phyloP scores from a whole-genome alignment of 1,139 yeast genomes.

The Torulaspora pretoriensis region DNA sequence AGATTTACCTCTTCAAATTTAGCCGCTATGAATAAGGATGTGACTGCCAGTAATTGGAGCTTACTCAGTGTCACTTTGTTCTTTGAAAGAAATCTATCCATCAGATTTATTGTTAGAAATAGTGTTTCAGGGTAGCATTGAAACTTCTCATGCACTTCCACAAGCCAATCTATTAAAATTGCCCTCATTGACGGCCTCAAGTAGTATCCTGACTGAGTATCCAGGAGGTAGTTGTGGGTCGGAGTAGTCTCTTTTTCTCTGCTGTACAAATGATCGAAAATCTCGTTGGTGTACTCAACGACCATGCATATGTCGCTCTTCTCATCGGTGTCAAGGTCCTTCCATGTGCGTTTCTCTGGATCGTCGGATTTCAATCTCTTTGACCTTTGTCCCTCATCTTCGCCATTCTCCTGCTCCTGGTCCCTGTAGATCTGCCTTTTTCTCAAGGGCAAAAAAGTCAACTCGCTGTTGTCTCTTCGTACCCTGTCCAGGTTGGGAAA shows the following conservation, averaged over 20 bases:
- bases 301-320: slow-evolving; percentile 86
- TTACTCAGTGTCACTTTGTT: slow-evolving; percentile 76
- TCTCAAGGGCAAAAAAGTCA: slow-evolving; percentile 9
- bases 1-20: slow-evolving; percentile 93
- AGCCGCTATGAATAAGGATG: slow-evolving; percentile 86
- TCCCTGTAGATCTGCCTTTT: slow-evolving; percentile 22
- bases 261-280: slow-evolving; percentile 69
- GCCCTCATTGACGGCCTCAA: slow-evolving; percentile 83
- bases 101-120: slow-evolving; percentile 76
- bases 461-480: slow-evolving; percentile 21
- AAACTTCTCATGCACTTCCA: slow-evolving; percentile 84
- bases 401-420: slow-evolving; percentile 10
- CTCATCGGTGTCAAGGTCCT: slow-evolving; percentile 80
- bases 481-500: slow-evolving; percentile 10
- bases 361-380: slow-evolving; percentile 23
- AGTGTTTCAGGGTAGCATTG: slow-evolving; percentile 84
- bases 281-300: slow-evolving; percentile 81
- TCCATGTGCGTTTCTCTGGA: slow-evolving; percentile 42
- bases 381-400: slow-evolving; percentile 5
- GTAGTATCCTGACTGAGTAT: slow-evolving; percentile 43
- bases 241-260: slow-evolving; percentile 73
- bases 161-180: slow-evolving; percentile 88
- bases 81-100: slow-evolving; percentile 83
- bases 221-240: slow-evolving; percentile 57
- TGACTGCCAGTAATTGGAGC: slow-evolving; percentile 84